Evolutionary conservation across 179 eudicot species (phyloP), one percentile per base, ranked within the genome.

Genomic region (Amaranthus tricolor): DNA sequence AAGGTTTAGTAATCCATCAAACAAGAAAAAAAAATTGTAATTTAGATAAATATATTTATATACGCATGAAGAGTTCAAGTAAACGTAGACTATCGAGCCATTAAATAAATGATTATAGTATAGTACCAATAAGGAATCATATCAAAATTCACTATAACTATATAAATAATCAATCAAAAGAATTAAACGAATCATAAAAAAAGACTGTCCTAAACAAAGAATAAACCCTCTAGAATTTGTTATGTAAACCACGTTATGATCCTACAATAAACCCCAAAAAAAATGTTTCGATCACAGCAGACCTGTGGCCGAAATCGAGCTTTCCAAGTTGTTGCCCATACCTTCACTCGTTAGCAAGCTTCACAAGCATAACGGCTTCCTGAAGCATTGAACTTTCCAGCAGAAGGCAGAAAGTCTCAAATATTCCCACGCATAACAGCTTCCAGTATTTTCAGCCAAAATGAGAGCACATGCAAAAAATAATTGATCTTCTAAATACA

Each of bases 381-480:
- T 51, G 49, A 20, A 49, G 50, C 59, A 73, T 50, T 59, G 71
- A 58, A 77, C 80, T 71, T 77, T 77, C 75, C 80, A 77, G 71
- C 75, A 44, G 75, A 77, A 31, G 40, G 40, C 3, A 21, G 51
- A 54, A 63, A 72, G 20, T 14, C 16, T 57, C 7, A 49, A 55
- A 31, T 48, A 57, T 44, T 52, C 80, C 80, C 64, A 53, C 75
- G 12, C 66, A 78, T 66, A 66, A 52, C 73, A 67, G 72, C 69
- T 73, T 56, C 68, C 62, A 19, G 58, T 8, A 77, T 31, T 2
- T 51, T 76, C 74, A 76, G 51, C 65, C 73, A 48, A 58, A 55
- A 55, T 43, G 56, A 74, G 54, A 75, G 78, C 78, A 70, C 73
- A 76, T 80, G 79, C 63, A 50, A 66, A 66, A 31, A 60, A 72